These are phyloP conservation scores for Lactarius trivialis DNA, from an alignment of 768 basidiomycete species.

Conservation along the genomic window DNA sequence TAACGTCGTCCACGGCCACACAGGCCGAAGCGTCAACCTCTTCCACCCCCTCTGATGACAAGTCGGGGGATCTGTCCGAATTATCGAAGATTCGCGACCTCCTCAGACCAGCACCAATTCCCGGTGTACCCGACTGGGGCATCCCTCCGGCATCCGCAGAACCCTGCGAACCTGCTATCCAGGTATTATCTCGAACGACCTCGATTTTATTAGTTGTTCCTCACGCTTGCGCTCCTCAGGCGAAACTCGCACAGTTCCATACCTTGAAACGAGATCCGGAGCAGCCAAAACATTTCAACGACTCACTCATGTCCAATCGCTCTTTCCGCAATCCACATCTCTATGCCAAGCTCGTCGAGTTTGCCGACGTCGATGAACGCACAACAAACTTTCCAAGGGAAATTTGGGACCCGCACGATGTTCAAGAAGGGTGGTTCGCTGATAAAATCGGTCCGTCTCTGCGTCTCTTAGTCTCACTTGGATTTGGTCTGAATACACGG, in stretches of 20 bases:
- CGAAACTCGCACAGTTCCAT: slow-evolving; percentile 76
- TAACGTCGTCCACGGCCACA: background rate
- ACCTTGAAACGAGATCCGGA: slow-evolving; percentile 54
- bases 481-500: background rate
- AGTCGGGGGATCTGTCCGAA: slow-evolving; percentile 31
- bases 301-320: slow-evolving; percentile 86
- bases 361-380: slow-evolving; percentile 85
- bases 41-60: slow-evolving; percentile 10
- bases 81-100: slow-evolving; percentile 47
- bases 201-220: background rate
- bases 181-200: slow-evolving; percentile 36
- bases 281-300: slow-evolving; percentile 87
- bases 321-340: slow-evolving; percentile 95
- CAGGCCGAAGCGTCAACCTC: slow-evolving; percentile 7
- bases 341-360: slow-evolving; percentile 93
- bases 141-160: slow-evolving; percentile 54
- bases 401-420: slow-evolving; percentile 67
- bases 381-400: slow-evolving; percentile 70
- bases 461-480: background rate
- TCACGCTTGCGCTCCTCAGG: slow-evolving; percentile 35
- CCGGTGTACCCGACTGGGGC: slow-evolving; percentile 67
- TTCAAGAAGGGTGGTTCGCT: slow-evolving; percentile 66
- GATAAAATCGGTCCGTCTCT: slow-evolving; percentile 64
- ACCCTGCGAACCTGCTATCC: slow-evolving; percentile 55
- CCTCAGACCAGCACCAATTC: slow-evolving; percentile 56